Evolutionary conservation across 2,329 filamentous ascomycete species (phyloP).

Genomic region (Botryotinia calthae): DNA sequence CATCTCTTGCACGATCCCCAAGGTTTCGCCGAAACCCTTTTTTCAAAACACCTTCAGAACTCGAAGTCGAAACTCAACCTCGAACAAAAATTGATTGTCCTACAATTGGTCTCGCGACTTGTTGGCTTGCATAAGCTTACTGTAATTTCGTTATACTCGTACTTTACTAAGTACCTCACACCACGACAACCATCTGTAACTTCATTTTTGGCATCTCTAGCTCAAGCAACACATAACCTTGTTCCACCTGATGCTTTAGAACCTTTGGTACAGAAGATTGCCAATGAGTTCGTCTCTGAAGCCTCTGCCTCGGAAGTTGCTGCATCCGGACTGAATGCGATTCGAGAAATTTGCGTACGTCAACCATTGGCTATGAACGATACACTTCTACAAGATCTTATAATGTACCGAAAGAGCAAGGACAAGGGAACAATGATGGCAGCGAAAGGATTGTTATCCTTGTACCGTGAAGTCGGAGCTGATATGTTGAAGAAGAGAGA

Average conservation of each 20-base stretch:
- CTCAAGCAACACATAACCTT: slow-evolving; percentile 85
- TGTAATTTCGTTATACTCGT: slow-evolving; percentile 82
- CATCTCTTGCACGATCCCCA: slow-evolving; percentile 94
- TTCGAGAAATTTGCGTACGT: slow-evolving; percentile 87
- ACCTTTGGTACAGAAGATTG: slow-evolving; percentile 89
- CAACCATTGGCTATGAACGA: slow-evolving; percentile 97
- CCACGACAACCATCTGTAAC: slow-evolving; percentile 40
- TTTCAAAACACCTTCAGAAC: slow-evolving; percentile 86
- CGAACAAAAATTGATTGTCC: slow-evolving; percentile 83
- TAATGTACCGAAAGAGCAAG: slow-evolving; percentile 95
- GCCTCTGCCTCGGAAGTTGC: slow-evolving; percentile 88
- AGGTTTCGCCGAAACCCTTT: slow-evolving; percentile 85
- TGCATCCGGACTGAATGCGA: slow-evolving; percentile 88
- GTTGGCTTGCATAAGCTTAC: slow-evolving; percentile 92
- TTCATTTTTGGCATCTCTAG: slow-evolving; percentile 86
- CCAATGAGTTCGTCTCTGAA: slow-evolving; percentile 97
- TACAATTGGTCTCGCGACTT: slow-evolving; percentile 86
- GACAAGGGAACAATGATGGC: slow-evolving; percentile 99
- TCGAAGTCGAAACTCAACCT: slow-evolving; percentile 80
- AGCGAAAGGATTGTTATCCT: slow-evolving; percentile 81
- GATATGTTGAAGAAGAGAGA: slow-evolving; percentile 87
- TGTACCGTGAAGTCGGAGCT: slow-evolving; percentile 89
- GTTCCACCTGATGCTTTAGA: slow-evolving; percentile 92
- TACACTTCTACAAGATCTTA: slow-evolving; percentile 90
- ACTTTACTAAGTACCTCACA: slow-evolving; percentile 23